Base-by-base conservation (phyloP, 140 eudicot genomes). In the Bidens hawaiensis region DNA sequence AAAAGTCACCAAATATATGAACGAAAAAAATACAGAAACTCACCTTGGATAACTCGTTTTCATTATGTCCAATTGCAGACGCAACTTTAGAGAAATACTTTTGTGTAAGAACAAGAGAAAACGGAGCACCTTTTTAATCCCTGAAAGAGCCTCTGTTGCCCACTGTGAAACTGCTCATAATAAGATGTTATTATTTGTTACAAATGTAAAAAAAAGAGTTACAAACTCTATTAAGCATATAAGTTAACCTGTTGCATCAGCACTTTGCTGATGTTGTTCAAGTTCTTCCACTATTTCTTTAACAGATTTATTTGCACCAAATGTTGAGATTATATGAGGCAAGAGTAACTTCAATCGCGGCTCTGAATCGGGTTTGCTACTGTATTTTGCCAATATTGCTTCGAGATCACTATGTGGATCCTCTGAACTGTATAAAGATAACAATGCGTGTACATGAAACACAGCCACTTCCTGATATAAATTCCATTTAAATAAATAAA, bases 111-210 rank as follows among this genome's bases (percentile, higher is more conserved):
- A 70, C 77, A 47, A 91, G 86, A 52, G 96, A 91, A 68, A 87
- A 88, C 8, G 93, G 96, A 75, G 95, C 93, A 12, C 96, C 95
- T 77, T 91, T 10, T 62, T 79, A 53, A 91, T 80, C 70, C 95
- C 96, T 48, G 72, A 72, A 72, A 91, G 74, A 25, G 96, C 87
- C 69, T 91, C 99, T 69, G 83, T 85, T 7, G 99, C 99, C 99
- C 99, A 91, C 59, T 81, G 89, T 57, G 96, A 91, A 82, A 82
- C 99, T 91, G 88, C 31, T 53, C 69, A 75, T 3, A 72, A 68
- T 7, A 79, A 48, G 18, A 40, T 9, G 24, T 23, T 56, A 43
- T 26, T 58, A 18, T 5, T 6, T 49, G 24, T 46, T 41, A 22
- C 19, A n/a, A 25, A 18, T 0, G 8, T 17, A 18, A 18, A 47